These are phyloP conservation scores for Erysimum cheiranthoides DNA, from an alignment of 345 rosid genomes.

Conservation along the genomic window DNA sequence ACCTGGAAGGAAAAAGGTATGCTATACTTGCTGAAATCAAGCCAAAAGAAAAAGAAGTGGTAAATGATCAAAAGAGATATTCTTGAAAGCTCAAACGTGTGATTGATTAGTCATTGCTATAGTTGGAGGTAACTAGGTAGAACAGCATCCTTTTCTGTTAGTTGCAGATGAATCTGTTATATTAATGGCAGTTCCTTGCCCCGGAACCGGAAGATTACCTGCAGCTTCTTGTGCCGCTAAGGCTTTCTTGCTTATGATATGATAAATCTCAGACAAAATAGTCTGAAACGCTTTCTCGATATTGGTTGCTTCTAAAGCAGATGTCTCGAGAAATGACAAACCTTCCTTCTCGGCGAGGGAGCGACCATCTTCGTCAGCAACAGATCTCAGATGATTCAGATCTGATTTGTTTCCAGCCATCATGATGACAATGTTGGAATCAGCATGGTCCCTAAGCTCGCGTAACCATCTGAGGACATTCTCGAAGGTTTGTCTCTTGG, in stretches of 20 bases:
- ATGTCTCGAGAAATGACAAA: conserved; percentile 74
- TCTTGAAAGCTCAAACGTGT: conserved; percentile 25
- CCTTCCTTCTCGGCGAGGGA: conserved; percentile 71
- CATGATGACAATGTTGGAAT: conserved; percentile 81
- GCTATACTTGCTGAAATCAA: conserved; percentile 37
- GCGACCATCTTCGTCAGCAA: conserved; percentile 60
- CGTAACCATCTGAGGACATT: conserved; percentile 76
- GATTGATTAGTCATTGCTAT: conserved; percentile 32
- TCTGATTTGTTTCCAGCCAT: conserved; percentile 82
- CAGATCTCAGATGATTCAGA: conserved; percentile 70
- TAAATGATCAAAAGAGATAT: conserved; percentile 1
- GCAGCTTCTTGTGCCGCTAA: conserved; percentile 73
- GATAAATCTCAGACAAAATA: conserved; percentile 66
- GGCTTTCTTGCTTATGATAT: conserved; percentile 73
- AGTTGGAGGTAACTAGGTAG: conserved; percentile 46
- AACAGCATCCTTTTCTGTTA: conserved; percentile 65
- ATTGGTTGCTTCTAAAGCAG: conserved; percentile 73
- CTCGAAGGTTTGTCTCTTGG: conserved; percentile 78
- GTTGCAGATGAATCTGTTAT: conserved; percentile 60
- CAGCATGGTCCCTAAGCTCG: conserved; percentile 74
- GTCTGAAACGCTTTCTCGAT: conserved; percentile 77
- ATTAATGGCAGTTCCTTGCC: conserved; percentile 72
- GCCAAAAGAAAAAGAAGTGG: background rate
- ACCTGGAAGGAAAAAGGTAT: conserved; percentile 18
- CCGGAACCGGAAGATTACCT: conserved; percentile 54